Conservation (phyloP, 2,329 filamentous ascomycete species). For the Sporothrix inflata region DNA sequence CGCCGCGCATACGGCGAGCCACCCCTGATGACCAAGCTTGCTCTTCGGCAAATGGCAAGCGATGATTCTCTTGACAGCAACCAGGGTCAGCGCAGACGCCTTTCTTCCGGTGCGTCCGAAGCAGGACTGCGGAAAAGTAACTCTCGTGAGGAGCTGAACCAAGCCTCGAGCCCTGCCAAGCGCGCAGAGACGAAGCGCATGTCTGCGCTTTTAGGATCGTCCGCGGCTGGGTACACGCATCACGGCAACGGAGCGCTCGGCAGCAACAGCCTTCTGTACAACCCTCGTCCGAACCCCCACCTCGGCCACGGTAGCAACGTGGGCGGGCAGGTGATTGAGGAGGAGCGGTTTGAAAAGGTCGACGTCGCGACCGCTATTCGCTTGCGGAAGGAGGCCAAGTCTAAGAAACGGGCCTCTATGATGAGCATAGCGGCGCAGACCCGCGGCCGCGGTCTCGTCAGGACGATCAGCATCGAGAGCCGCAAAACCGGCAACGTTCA, state of each 20-base stretch:
- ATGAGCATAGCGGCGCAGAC: constrained; percentile 15
- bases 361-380: constrained; percentile 39
- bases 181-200: constrained; percentile 26
- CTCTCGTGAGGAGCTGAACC: not conserved
- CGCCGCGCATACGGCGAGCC: constrained; percentile 19
- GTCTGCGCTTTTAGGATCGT: constrained; percentile 23
- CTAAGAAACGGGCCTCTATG: constrained; percentile 35
- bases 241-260: not conserved
- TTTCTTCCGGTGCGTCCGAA: not conserved
- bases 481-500: not conserved
- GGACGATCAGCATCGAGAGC: constrained; percentile 8
- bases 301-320: constrained; percentile 27
- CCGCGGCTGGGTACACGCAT: not conserved
- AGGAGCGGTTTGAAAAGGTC: constrained; percentile 35
- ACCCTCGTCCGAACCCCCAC: constrained; percentile 16
- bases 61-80: constrained; percentile 3
- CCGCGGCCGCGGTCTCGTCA: constrained; percentile 17
- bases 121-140: not conserved
- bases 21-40: not conserved
- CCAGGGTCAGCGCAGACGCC: not conserved
- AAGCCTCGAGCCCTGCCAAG: not conserved
- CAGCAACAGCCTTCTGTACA: constrained; percentile 22
- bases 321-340: constrained; percentile 34
- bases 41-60: not conserved
- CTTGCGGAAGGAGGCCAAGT: constrained; percentile 42